Conservation (phyloP, 768 basidiomycete species). For the Lyophyllum atratum region DNA sequence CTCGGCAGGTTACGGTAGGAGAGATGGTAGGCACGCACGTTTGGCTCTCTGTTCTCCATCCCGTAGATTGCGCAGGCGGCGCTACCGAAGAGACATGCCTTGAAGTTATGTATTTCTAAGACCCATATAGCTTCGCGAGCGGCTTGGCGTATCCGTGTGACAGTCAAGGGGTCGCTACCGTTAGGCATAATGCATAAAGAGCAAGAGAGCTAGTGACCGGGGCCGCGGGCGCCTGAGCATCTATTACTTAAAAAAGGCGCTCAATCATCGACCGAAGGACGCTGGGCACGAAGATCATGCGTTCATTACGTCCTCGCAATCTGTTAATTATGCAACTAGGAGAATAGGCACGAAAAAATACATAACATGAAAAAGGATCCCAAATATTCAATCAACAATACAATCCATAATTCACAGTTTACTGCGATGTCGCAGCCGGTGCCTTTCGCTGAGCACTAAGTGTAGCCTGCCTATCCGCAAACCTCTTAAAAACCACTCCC, state of each 20-base stretch:
- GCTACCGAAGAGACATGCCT: constrained; percentile 41
- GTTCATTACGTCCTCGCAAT: too few relatives aligned
- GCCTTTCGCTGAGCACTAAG: constrained; percentile 9
- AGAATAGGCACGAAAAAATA: too few relatives aligned
- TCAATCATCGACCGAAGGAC: too few relatives aligned
- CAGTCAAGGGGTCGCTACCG: not conserved
- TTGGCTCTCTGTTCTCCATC: constrained; percentile 32
- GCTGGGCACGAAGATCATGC: too few relatives aligned
- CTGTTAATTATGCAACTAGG: too few relatives aligned
- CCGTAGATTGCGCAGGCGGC: constrained; percentile 41
- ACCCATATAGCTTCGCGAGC: constrained; percentile 26
- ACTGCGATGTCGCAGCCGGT: not conserved
- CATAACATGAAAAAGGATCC: constrained; percentile 13
- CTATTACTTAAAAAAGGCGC: too few relatives aligned
- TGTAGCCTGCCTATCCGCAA: not conserved
- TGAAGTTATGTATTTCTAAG: constrained; percentile 24
- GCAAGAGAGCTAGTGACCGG: too few relatives aligned
- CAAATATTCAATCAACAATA: not conserved
- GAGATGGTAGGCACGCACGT: constrained; percentile 26
- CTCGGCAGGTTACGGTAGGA: constrained; percentile 31
- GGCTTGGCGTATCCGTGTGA: constrained; percentile 24
- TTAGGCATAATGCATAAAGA: too few relatives aligned
- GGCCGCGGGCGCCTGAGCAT: too few relatives aligned
- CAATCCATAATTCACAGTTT: not conserved
- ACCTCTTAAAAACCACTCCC: constrained; percentile 1